These are phyloP conservation scores for Alternaria novae-zelandiae DNA, from an alignment of 2,329 filamentous ascomycete genomes.

Conservation along the genomic window DNA sequence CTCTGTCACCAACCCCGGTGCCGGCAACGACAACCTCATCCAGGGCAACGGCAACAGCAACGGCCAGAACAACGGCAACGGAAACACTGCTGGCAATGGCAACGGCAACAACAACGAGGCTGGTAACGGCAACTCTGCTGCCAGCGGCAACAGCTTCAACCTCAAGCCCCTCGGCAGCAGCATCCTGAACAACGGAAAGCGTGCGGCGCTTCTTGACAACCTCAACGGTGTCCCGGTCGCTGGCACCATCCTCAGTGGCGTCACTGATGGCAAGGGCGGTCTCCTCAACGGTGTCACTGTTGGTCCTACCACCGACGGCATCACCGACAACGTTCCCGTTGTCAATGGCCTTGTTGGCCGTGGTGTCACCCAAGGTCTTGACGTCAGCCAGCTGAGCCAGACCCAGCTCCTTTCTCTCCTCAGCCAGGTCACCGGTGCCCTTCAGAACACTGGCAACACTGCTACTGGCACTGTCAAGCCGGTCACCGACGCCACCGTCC, in stretches of 20 bases:
- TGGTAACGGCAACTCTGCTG: constrained; percentile 7
- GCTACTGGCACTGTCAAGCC: neutral
- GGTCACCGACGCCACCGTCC: neutral
- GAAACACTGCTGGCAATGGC: constrained; percentile 11
- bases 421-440: neutral
- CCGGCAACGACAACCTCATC: constrained; percentile 8
- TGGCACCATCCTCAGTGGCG: neutral
- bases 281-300: neutral
- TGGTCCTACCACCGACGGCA: neutral
- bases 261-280: neutral
- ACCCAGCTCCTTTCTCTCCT: neutral
- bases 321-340: neutral
- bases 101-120: constrained; percentile 17
- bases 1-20: constrained; percentile 15
- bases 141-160: constrained; percentile 18
- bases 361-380: neutral
- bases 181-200: neutral
- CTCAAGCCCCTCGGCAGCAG: constrained; percentile 11
- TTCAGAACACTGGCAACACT: neutral
- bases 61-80: constrained; percentile 7
- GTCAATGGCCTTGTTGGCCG: neutral
- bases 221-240: neutral
- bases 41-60: constrained; percentile 16
- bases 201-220: neutral
- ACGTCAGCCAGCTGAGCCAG: neutral